phyloP scores from a whole-genome alignment of 495 filamentous ascomycete genomes.

The Choiromyces venosus region DNA sequence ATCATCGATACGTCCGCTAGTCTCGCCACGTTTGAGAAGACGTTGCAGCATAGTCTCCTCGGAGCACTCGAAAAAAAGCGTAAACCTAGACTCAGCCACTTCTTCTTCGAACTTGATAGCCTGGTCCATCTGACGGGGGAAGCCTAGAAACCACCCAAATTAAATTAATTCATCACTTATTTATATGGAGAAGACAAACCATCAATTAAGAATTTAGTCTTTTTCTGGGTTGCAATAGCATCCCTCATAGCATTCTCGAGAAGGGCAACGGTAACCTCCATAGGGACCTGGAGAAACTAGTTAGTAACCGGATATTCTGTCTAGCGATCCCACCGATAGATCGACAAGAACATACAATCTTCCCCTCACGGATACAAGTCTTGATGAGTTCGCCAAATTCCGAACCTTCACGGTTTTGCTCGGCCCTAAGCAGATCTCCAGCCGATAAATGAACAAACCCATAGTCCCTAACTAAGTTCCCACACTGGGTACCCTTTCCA shows the following conservation, averaged over 20 bases:
- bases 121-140: slow-evolving; percentile 96
- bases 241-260: slow-evolving; percentile 87
- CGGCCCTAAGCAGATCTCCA: slow-evolving; percentile 86
- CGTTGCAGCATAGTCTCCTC: slow-evolving; percentile 80
- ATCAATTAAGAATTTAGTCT: slow-evolving; percentile 76
- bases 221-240: slow-evolving; percentile 47
- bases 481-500: slow-evolving; percentile 82
- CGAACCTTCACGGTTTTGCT: slow-evolving; percentile 77
- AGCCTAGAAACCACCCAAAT: slow-evolving; percentile 46
- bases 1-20: slow-evolving; percentile 82
- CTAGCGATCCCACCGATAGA: background rate
- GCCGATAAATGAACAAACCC: slow-evolving; percentile 88
- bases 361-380: slow-evolving; percentile 81
- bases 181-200: slow-evolving; percentile 30
- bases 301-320: background rate
- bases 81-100: slow-evolving; percentile 74
- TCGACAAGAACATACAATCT: slow-evolving; percentile 59
- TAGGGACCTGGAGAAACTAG: slow-evolving; percentile 50
- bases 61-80: slow-evolving; percentile 85
- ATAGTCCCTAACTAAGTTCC: slow-evolving; percentile 80
- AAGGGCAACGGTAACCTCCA: slow-evolving; percentile 93
- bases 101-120: slow-evolving; percentile 84
- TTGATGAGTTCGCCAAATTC: slow-evolving; percentile 88
- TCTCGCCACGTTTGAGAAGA: slow-evolving; percentile 83
- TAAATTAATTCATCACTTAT: background rate